phyloP scores from a whole-genome alignment of 225 moss, liverwort and hornwort species.

The Physcomitrium patens region DNA sequence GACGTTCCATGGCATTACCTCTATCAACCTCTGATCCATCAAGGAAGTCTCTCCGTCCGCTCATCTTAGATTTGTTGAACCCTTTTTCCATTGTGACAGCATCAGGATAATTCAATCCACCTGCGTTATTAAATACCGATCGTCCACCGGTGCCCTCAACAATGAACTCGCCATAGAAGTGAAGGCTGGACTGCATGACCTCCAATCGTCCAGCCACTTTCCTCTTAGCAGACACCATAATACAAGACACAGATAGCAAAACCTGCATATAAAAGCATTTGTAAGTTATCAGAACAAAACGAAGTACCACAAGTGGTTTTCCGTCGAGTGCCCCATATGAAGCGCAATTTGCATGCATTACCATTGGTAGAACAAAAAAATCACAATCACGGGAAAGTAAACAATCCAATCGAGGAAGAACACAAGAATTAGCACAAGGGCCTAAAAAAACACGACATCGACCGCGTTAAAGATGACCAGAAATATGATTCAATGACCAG shows the following conservation, averaged over 20 bases:
- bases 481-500: background rate
- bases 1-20: conserved; percentile 68
- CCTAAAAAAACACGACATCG: background rate
- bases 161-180: conserved; percentile 81
- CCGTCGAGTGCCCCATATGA: background rate
- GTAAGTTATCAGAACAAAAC: conserved; percentile 8
- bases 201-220: conserved; percentile 83
- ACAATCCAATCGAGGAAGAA: background rate
- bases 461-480: background rate
- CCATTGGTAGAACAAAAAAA: background rate
- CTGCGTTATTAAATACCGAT: conserved; percentile 55
- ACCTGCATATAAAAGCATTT: conserved; percentile 49
- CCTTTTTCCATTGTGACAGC: conserved; percentile 52
- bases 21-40: conserved; percentile 60
- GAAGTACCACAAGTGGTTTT: background rate
- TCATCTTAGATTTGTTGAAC: conserved; percentile 59
- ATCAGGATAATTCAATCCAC: conserved; percentile 72
- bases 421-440: background rate
- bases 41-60: conserved; percentile 49
- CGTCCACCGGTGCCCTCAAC: conserved; percentile 79
- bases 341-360: conserved; percentile 5
- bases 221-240: conserved; percentile 73
- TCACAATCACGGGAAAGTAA: background rate
- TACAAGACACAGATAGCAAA: conserved; percentile 66
- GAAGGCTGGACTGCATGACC: conserved; percentile 74